A percentile compares a stretch with the other conserved stretches of the same genome.
These are phyloP conservation scores for Setomelanomma holmii DNA, from an alignment of 2,329 filamentous ascomycete species.

Conservation along the genomic window DNA sequence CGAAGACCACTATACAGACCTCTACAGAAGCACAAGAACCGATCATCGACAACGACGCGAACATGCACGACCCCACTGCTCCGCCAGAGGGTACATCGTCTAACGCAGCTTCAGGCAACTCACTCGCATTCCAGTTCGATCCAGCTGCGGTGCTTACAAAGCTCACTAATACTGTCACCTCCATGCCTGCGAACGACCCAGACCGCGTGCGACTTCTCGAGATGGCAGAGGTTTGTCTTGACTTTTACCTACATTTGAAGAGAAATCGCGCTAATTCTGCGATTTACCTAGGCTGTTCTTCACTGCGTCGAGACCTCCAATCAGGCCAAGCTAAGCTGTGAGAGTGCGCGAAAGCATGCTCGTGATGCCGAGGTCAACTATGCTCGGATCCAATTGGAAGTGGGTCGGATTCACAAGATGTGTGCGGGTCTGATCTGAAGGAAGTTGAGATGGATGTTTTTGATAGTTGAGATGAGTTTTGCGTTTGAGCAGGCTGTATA, in stretches of 20 bases:
- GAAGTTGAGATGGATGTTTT: background rate
- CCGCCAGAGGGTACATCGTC: background rate
- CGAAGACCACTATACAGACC: background rate
- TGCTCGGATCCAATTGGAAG: conserved; percentile 13
- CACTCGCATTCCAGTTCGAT: background rate
- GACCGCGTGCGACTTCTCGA: conserved; percentile 27
- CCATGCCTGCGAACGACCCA: conserved; percentile 11
- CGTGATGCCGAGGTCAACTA: conserved; percentile 28
- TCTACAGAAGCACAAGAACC: background rate
- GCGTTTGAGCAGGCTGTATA: background rate
- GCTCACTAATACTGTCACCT: conserved; percentile 18
- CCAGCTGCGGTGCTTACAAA: conserved; percentile 12
- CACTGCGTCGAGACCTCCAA: conserved; percentile 23
- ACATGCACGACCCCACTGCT: background rate
- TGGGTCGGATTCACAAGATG: conserved; percentile 16
- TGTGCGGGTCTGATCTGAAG: conserved; percentile 5
- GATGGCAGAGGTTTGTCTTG: conserved; percentile 34
- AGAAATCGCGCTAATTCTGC: background rate
- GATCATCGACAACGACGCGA: background rate
- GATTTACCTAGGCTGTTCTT: conserved; percentile 24
- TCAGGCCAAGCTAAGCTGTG: conserved; percentile 23
- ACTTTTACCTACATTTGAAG: background rate
- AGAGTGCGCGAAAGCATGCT: conserved; percentile 28
- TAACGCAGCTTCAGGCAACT: background rate
- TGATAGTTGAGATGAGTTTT: background rate